Evolutionary conservation across 2,329 filamentous ascomycete species (phyloP).

Genomic region (Cryphonectria japonica): DNA sequence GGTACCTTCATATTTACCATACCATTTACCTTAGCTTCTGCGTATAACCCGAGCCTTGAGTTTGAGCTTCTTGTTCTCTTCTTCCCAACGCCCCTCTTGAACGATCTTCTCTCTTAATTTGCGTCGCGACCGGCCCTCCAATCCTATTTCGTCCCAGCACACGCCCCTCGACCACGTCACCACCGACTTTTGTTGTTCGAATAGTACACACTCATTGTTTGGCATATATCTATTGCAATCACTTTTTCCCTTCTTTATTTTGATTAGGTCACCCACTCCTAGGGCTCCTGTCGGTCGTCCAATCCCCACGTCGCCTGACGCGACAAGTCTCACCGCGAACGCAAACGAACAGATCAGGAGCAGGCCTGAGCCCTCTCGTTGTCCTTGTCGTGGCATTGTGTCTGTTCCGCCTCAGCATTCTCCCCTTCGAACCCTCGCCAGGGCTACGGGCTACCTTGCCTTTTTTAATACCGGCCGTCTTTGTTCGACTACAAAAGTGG

Average conservation of each 20-base stretch:
- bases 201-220: constrained; percentile 29
- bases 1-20: constrained; percentile 17
- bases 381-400: constrained; percentile 22
- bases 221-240: constrained; percentile 27
- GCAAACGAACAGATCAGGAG: constrained; percentile 10
- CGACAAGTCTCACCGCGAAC: constrained; percentile 17
- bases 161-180: constrained; percentile 20
- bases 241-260: neutral
- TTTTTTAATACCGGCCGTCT: constrained; percentile 25
- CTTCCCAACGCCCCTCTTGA: constrained; percentile 20
- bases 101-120: constrained; percentile 20
- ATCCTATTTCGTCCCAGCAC: constrained; percentile 6
- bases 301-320: constrained; percentile 13
- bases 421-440: constrained; percentile 17
- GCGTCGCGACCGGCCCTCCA: constrained; percentile 17
- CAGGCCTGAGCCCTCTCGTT: constrained; percentile 16
- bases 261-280: neutral
- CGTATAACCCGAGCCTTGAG: constrained; percentile 26
- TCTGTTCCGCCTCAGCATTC: constrained; percentile 19
- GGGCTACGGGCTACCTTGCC: constrained; percentile 21
- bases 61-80: constrained; percentile 30
- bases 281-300: constrained; percentile 14
- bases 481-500: constrained; percentile 26
- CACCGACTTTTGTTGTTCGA: constrained; percentile 27
- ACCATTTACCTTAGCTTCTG: constrained; percentile 25